These are phyloP conservation scores for Acacia acuminata DNA, from an alignment of 306 rosid species.

Conservation along the genomic window DNA sequence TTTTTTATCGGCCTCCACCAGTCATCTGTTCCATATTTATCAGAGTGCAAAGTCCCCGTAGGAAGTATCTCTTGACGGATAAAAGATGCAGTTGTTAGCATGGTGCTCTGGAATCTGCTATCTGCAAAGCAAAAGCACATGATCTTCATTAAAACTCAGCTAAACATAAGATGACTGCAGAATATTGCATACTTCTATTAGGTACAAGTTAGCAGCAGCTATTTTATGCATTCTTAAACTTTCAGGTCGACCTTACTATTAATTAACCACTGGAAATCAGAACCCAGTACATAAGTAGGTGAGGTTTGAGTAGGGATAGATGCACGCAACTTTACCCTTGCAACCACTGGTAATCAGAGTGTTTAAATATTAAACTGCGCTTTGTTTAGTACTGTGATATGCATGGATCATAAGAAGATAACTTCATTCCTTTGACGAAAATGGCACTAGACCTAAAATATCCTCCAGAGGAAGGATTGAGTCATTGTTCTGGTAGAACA, in stretches of 20 bases:
- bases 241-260: neutral
- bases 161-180: constrained; percentile 10
- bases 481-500: neutral
- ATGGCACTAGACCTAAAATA: neutral
- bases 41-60: constrained; percentile 41
- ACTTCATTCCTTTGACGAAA: neutral
- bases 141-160: constrained; percentile 2
- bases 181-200: neutral
- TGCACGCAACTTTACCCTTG: no score
- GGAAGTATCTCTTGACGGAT: constrained; percentile 72
- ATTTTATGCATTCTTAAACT: neutral
- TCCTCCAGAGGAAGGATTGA: neutral
- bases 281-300: no score
- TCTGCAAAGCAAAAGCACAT: constrained; percentile 47
- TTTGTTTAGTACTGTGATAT: neutral
- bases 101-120: constrained; percentile 52
- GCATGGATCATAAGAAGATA: neutral
- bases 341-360: neutral
- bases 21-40: constrained; percentile 48
- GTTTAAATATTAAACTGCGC: neutral
- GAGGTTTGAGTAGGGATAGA: no score
- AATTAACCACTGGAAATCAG: neutral
- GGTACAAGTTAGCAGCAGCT: neutral
- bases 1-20: constrained; percentile 52
- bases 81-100: constrained; percentile 52